Base-by-base conservation (phyloP, 805 yeast species). In the Candida lessepsii region DNA sequence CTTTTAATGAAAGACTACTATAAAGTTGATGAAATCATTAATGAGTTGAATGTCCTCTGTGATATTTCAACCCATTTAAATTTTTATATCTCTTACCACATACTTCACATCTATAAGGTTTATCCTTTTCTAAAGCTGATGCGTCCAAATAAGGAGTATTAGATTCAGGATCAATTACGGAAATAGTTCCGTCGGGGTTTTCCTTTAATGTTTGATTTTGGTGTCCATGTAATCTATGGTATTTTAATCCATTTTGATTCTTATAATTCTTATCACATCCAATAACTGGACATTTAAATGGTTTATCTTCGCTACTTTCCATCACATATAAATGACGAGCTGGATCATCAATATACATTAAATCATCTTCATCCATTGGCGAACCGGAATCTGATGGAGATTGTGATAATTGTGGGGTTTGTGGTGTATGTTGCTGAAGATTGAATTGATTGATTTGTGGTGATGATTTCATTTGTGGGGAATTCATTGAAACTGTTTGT, bases 201-300 rank as follows among this genome's bases (percentile, higher is more conserved):
- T 83, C 86, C 55, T 87, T 84, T 42, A 91, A 67, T 26, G 87
- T 88, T 65, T 91, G 99, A 59, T 91, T 90, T 64, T 90, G 97
- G 65, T 91, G 99, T 29, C 99, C 99, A 61, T 91, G 99, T 42
- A 85, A 70, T 49, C 96, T 76, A 65, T 93, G 99, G 64, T 93
- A 93, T 63, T 93, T 93, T 57, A 93, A 73, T 13, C 99, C 99
- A 58, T 93, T 93, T 67, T 93, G 99, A 63, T 93, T 93, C 69
- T 93, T 93, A 64, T 93, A 93, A 20, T 91, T 90, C 71, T 93
- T 93, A 53, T 90, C 97, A 65, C 99, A 93, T 6, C 99, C 99
- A 56, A 89, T 86, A 31, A 93, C 99, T 0, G 98, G 99, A 68
- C 99, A 93, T 61, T 85, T 89, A 70, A 83, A 93, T 21, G 99